phyloP scores from a whole-genome alignment of 1,284 basidiomycete genomes.

The Melampsora americana region DNA sequence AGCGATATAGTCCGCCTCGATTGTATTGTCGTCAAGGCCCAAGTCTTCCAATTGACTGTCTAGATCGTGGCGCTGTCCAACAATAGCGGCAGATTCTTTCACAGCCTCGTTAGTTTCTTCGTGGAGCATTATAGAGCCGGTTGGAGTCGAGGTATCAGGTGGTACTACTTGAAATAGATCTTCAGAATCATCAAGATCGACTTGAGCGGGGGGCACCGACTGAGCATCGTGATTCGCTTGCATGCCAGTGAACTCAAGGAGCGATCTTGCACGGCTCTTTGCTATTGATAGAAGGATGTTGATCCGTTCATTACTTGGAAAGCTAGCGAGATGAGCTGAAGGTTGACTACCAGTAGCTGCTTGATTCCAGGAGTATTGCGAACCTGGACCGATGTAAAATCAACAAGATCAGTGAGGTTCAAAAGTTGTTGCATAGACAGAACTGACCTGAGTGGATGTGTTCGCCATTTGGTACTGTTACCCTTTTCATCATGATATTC shows the following conservation, averaged over 20 bases:
- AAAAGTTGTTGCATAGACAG: no score
- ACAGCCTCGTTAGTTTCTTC: no score
- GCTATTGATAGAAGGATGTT: background rate
- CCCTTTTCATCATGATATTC: constrained; percentile 13
- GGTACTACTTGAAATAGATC: no score
- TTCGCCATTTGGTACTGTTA: constrained; percentile 1
- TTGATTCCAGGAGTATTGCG: constrained; percentile 5
- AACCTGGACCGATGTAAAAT: background rate
- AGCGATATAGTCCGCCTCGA: no score
- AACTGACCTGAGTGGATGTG: constrained; percentile 17
- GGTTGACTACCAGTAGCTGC: background rate
- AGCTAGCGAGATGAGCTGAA: background rate
- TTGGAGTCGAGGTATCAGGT: no score
- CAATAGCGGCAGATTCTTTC: no score
- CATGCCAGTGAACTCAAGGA: constrained; percentile 11
- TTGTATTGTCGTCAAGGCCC: no score
- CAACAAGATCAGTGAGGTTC: background rate
- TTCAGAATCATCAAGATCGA: no score
- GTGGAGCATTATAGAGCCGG: no score
- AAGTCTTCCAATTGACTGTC: no score
- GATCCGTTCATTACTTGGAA: constrained; percentile 7
- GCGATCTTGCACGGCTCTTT: background rate
- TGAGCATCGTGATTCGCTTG: background rate
- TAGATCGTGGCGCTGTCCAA: no score
- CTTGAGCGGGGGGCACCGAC: no score